Conservation (phyloP, 306 rosid species). For the Cucurbita ficifolia region DNA sequence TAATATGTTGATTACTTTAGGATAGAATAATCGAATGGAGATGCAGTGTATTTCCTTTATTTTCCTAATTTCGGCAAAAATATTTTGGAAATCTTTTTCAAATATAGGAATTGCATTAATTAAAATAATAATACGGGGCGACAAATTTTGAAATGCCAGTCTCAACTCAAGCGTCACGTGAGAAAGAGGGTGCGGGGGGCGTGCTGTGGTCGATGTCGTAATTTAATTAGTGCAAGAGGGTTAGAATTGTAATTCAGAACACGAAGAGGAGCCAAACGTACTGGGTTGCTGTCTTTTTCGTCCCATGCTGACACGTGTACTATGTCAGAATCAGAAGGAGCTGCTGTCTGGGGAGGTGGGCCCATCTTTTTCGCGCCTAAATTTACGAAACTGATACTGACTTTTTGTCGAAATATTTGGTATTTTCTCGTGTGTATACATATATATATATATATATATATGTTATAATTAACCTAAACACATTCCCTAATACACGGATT, state of each 20-base stretch:
- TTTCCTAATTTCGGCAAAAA: background rate
- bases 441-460: background rate
- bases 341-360: slow-evolving; percentile 10
- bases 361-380: slow-evolving; percentile 16
- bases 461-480: background rate
- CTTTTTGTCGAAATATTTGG: background rate
- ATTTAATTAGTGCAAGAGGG: background rate
- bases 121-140: background rate
- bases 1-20: background rate
- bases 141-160: background rate
- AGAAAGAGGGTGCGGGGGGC: background rate
- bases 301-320: slow-evolving; percentile 55
- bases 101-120: slow-evolving; percentile 1
- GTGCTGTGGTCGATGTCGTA: background rate
- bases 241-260: background rate
- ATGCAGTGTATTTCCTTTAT: background rate
- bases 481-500: background rate
- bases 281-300: slow-evolving; percentile 20
- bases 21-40: background rate
- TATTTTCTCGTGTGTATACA: background rate
- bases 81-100: background rate
- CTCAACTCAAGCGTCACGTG: background rate
- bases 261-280: background rate
- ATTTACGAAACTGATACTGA: slow-evolving; percentile 14
- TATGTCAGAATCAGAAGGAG: slow-evolving; percentile 10